Conservation (phyloP, 140 eudicot genomes). For the Stevia rebaudiana region DNA sequence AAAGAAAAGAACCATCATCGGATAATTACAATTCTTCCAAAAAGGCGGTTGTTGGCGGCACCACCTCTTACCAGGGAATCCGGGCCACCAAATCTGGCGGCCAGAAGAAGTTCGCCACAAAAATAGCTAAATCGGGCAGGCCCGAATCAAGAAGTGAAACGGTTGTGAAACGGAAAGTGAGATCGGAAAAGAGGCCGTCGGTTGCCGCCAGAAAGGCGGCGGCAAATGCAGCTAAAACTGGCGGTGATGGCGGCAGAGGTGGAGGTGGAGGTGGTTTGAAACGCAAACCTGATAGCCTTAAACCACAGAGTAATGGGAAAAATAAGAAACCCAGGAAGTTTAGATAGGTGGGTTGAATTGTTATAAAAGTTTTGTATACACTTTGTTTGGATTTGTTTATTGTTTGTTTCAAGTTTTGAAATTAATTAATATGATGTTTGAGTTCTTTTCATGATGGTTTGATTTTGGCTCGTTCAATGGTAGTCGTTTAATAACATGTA, state of each 20-base stretch:
- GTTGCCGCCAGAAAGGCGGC: slow-evolving; percentile 85
- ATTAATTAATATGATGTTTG: neutral
- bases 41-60: slow-evolving; percentile 29
- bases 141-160: slow-evolving; percentile 29
- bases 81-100: slow-evolving; percentile 79
- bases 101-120: slow-evolving; percentile 48
- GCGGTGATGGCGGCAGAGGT: slow-evolving; percentile 32
- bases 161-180: slow-evolving; percentile 31
- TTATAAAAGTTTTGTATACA: slow-evolving; percentile 5
- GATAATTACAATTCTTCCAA: slow-evolving; percentile 26
- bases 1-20: slow-evolving; percentile 33
- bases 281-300: slow-evolving; percentile 45
- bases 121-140: slow-evolving; percentile 11
- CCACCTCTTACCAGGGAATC: slow-evolving; percentile 31
- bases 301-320: slow-evolving; percentile 36
- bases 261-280: slow-evolving; percentile 41
- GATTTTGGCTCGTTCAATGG: neutral
- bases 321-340: slow-evolving; percentile 67
- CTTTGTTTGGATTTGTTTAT: slow-evolving; percentile 18
- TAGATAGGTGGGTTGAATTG: slow-evolving; percentile 21
- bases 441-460: neutral
- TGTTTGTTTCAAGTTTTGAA: neutral
- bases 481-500: too few relatives aligned
- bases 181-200: slow-evolving; percentile 67
- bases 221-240: slow-evolving; percentile 33